These are phyloP conservation scores for Thermochaetoides thermophila DNA, from an alignment of 495 filamentous ascomycete genomes.

Conservation along the genomic window DNA sequence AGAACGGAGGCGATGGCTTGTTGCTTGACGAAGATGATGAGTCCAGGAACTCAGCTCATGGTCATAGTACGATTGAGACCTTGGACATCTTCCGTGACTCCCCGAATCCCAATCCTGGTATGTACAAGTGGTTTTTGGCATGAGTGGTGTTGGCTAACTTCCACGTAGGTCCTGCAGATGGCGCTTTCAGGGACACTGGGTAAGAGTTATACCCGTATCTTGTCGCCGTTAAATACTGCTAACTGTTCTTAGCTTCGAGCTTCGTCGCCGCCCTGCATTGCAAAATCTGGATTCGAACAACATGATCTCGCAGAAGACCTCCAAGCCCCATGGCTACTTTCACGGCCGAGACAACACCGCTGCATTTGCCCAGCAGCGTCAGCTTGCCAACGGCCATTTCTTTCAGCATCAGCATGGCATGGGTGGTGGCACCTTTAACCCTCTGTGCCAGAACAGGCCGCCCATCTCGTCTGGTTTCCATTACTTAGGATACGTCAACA, in stretches of 20 bases:
- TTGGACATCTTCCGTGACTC: constrained; percentile 23
- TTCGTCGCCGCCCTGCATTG: constrained; percentile 13
- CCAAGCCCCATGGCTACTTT: constrained; percentile 9
- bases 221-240: neutral
- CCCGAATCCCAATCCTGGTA: constrained; percentile 17
- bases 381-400: constrained; percentile 15
- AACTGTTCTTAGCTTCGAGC: constrained; percentile 9
- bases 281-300: constrained; percentile 14
- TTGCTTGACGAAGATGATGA: constrained; percentile 4
- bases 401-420: constrained; percentile 19
- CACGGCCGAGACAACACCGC: constrained; percentile 3
- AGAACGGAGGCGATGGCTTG: constrained; percentile 1
- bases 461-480: too few relatives aligned
- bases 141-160: neutral
- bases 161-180: constrained; percentile 13
- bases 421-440: constrained; percentile 24
- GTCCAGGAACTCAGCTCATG: constrained; percentile 3
- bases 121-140: neutral
- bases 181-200: constrained; percentile 16
- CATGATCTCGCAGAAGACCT: constrained; percentile 5
- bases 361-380: constrained; percentile 10
- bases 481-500: constrained; percentile 16
- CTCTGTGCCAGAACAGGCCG: too few relatives aligned
- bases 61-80: constrained; percentile 7
- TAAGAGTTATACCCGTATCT: constrained; percentile 4